Percentiles rank a stretch among this genome's conserved stretches.
These are phyloP conservation scores for Chondrostereum purpureum DNA, from an alignment of 1,284 basidiomycete species.

Conservation along the genomic window DNA sequence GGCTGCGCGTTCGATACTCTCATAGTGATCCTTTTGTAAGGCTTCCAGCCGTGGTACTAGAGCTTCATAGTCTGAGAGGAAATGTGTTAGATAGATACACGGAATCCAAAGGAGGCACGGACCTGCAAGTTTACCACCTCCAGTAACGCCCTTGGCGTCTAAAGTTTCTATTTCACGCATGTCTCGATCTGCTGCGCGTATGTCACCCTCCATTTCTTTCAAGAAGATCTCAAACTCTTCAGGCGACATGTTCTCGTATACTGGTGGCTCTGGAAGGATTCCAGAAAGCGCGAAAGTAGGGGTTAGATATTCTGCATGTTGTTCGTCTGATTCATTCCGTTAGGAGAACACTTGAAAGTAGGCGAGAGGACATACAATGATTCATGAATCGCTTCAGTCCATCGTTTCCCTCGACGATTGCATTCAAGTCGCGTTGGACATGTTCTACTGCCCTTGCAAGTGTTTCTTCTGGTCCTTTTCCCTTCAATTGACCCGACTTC, in stretches of 20 bases:
- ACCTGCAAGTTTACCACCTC: conserved; percentile 66
- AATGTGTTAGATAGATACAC: conserved; percentile 1
- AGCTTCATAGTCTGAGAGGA: conserved; percentile 47
- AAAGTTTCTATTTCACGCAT: conserved; percentile 67
- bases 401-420: conserved; percentile 58
- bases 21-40: conserved; percentile 50
- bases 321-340: conserved; percentile 47
- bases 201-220: conserved; percentile 72
- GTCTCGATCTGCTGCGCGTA: conserved; percentile 72
- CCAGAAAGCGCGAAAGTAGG: conserved; percentile 68
- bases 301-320: conserved; percentile 63
- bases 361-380: conserved; percentile 45
- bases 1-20: conserved; percentile 47
- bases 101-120: conserved; percentile 10
- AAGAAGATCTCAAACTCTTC: conserved; percentile 65
- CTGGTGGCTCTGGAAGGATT: conserved; percentile 39
- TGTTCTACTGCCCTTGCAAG: conserved; percentile 53
- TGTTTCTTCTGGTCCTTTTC: conserved; percentile 37
- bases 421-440: conserved; percentile 49
- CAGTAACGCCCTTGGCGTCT: conserved; percentile 62
- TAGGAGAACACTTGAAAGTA: conserved; percentile 4
- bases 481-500: conserved; percentile 38
- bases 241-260: conserved; percentile 57
- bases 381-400: conserved; percentile 67
- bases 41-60: conserved; percentile 55